Evolutionary conservation across 2,329 filamentous ascomycete genomes (phyloP), one percentile per base, ranked within the genome.

Genomic region (Ilyonectria mors-panacis): DNA sequence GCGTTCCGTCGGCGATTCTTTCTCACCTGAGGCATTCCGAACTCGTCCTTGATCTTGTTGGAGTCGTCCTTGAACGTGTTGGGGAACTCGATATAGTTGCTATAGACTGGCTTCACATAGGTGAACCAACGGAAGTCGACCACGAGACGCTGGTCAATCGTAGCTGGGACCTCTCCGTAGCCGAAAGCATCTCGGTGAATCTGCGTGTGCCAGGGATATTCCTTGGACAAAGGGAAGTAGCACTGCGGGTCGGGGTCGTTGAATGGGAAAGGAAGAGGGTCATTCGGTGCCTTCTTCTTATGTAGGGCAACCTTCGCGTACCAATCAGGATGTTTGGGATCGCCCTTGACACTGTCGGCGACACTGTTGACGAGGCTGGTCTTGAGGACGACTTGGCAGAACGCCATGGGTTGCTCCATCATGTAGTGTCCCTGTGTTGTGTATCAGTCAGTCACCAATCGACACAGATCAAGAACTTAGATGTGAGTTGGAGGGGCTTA

Each of bases 141-240:
- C 8, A 63, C 30, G 2, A 63, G 19, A 10, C 60, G 60, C 21
- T 63, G 60, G 4, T 63, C 60, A 21, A 63, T 30, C 4, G 28
- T 37, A 12, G 51, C 7, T 2, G 59, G 59, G 19, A 63, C 51
- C 39, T 63, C 28, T 15, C 59, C 59, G 23, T 63, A 63, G 7
- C 59, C 59, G 19, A 63, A 63, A 6, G 59, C 51, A 10, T 63
- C 59, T 1, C 59, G 50, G 33, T 63, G 59, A 37, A 63, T 63
- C 39, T 63, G 59, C 9, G 50, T 63, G 51, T 63, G 59, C 59
- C 59, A 63, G 4, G 26, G 39, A n/a, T 39, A 28, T 5, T 42
- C 7, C 19, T 48, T 15, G 12, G 42, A 15, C 19, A 63, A n/a
- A 13, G 50, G 59, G 30, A 63, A 63, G 7, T 56, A 63, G 39